These are phyloP conservation scores for Schoenoplectus triqueter DNA, from an alignment of 202 grass and related monocot genomes.

Conservation along the genomic window DNA sequence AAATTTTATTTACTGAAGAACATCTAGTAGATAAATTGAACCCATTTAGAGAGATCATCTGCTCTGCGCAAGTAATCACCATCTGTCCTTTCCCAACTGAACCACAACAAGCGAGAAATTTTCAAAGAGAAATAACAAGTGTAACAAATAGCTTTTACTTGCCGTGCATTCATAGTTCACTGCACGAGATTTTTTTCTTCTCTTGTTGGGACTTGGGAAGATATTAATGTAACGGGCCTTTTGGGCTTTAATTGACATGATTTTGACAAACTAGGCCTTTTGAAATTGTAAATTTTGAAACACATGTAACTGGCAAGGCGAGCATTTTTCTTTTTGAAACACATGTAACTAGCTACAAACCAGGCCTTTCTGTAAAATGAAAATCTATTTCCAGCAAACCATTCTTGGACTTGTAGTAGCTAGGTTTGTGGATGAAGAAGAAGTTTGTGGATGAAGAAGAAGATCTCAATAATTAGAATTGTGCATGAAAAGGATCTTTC, in stretches of 20 bases:
- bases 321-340: not conserved
- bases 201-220: not conserved
- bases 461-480: too few species aligned
- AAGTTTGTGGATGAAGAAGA: too few species aligned
- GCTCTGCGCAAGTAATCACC: slow-evolving; percentile 36
- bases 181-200: not conserved
- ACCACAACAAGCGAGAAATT: not conserved
- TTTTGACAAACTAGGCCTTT: not conserved
- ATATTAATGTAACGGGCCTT: not conserved
- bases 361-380: too few species aligned
- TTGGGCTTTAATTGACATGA: not conserved
- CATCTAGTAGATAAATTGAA: slow-evolving; percentile 41
- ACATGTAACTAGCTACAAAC: too few species aligned
- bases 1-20: slow-evolving; percentile 39
- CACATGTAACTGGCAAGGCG: too few species aligned
- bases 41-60: slow-evolving; percentile 36
- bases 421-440: too few species aligned
- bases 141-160: too few species aligned
- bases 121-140: too few species aligned
- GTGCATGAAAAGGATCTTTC: too few species aligned
- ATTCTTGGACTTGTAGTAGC: too few species aligned
- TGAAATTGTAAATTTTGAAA: not conserved
- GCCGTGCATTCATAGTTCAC: not conserved
- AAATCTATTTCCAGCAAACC: too few species aligned
- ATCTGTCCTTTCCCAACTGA: slow-evolving; percentile 43